Base-by-base conservation (phyloP, 345 rosid genomes). In the Corchorus capsularis region DNA sequence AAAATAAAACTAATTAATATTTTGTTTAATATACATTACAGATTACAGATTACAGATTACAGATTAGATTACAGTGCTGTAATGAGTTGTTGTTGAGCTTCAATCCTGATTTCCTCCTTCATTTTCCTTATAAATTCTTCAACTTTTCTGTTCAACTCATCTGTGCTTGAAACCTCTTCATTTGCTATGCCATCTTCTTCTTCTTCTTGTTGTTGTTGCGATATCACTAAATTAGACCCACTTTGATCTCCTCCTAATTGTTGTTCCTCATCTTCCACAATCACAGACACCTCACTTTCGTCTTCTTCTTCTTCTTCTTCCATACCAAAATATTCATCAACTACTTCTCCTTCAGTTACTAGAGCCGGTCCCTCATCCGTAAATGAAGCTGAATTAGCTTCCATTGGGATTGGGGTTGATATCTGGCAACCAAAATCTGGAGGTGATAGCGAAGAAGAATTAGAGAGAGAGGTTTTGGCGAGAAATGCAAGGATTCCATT, bases 101-200 rank as follows among this genome's bases (percentile, higher is more conserved):
- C 89, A 66, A 82, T 88, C 83, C 90, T 81, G 52, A 90, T 85
- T 78, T 86, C 88, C 77, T 85, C 86, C 46, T 90, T 88, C 94
- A 86, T 88, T 84, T 84, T 90, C 81, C 87, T 90, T 22, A 86
- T 90, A 49, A 90, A 88, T 34, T 90, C 94, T 76, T 90, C 94
- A 17, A 90, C 15, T 64, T 77, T 85, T 74, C 74, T 81, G 77
- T 88, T 90, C 67, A 90, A 34, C 45, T 88, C 90, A 13, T 86
- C 92, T 9, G 85, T 81, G 39, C 82, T 85, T 43, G 59, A 8
- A 14, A 61, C 4, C 34, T 78, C 85, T 47, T 87, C 90, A 10
- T 62, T 13, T 50, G 4, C 75, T 27, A 15, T 66, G 34, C 9
- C 75, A 4, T 16, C 81, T 27, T 11, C 37, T 54, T 39, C 72